phyloP scores from a whole-genome alignment of 352 stramenopile genomes.

The Phytophthora sansomeana region DNA sequence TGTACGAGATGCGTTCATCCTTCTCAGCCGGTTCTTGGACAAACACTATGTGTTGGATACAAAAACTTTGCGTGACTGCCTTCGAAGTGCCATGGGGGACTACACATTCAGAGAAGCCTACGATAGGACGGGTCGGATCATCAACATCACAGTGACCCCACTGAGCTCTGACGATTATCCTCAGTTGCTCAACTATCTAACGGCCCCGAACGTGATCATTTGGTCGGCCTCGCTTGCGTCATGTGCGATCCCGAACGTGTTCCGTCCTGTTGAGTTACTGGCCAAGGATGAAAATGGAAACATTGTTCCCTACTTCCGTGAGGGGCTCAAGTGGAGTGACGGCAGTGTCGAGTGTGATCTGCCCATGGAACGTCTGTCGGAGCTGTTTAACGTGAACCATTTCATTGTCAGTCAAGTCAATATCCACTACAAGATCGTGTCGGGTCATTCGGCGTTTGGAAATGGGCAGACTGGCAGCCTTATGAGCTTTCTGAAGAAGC shows the following conservation, averaged over 20 bases:
- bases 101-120: constrained; percentile 99
- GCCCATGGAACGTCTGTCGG: constrained; percentile 95
- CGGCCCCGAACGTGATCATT: constrained; percentile 97
- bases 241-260: constrained; percentile 95
- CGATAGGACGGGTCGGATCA: constrained; percentile 97
- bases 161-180: constrained; percentile 93
- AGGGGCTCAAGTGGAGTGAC: constrained; percentile 94
- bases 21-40: constrained; percentile 70
- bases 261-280: constrained; percentile 94
- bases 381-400: constrained; percentile 99
- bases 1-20: constrained; percentile 60
- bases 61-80: constrained; percentile 64
- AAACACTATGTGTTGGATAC: constrained; percentile 81
- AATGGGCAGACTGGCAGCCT: constrained; percentile 85
- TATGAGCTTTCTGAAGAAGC: constrained; percentile 96
- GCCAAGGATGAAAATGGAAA: constrained; percentile 94
- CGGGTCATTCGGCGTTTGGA: constrained; percentile 72
- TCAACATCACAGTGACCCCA: constrained; percentile 99
- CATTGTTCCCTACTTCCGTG: constrained; percentile 81
- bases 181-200: constrained; percentile 98
- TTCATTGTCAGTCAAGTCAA: constrained; percentile 98
- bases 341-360: constrained; percentile 95
- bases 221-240: constrained; percentile 97
- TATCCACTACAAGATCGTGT: constrained; percentile 89
- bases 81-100: constrained; percentile 95